Evolutionary conservation across 352 stramenopile genomes (phyloP).

Genomic region (Halophytophthora polymorphica): DNA sequence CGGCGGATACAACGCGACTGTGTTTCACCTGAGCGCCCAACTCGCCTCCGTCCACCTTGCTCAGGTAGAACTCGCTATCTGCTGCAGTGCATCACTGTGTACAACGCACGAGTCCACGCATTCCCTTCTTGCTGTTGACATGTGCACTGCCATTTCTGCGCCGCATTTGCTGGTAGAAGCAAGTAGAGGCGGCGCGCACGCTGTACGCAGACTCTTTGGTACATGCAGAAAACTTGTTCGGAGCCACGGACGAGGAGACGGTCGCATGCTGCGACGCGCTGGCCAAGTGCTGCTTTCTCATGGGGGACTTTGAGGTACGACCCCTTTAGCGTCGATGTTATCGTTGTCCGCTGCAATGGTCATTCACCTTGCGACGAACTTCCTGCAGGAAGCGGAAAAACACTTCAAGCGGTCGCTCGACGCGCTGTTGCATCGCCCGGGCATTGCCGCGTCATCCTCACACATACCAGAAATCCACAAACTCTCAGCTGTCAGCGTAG

Average conservation of each 20-base stretch:
- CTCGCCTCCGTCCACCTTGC: conserved; percentile 35
- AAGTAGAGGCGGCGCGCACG: conserved; percentile 29
- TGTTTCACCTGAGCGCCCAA: conserved; percentile 34
- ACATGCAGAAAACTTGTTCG: conserved; percentile 25
- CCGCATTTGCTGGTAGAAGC: conserved; percentile 23
- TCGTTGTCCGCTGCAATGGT: neutral
- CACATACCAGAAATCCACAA: neutral
- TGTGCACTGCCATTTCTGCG: neutral
- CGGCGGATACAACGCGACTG: conserved; percentile 46
- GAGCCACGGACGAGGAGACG: conserved; percentile 12
- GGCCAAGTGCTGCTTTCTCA: conserved; percentile 53
- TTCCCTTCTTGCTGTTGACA: too few relatives aligned
- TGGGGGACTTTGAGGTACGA: conserved; percentile 48
- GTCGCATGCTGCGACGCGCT: conserved; percentile 42
- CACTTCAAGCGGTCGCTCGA: conserved; percentile 40
- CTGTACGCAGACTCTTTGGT: conserved; percentile 36
- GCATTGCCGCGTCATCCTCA: neutral
- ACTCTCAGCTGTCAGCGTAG: neutral
- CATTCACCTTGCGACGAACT: neutral
- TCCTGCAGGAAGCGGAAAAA: conserved; percentile 33
- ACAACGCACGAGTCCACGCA: neutral
- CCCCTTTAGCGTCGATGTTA: neutral
- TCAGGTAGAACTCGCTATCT: conserved; percentile 37
- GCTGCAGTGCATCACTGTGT: too few relatives aligned
- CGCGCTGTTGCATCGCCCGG: conserved; percentile 7